Base-by-base conservation (phyloP, 75 land plant genomes). In the Cryptomeria japonica region DNA sequence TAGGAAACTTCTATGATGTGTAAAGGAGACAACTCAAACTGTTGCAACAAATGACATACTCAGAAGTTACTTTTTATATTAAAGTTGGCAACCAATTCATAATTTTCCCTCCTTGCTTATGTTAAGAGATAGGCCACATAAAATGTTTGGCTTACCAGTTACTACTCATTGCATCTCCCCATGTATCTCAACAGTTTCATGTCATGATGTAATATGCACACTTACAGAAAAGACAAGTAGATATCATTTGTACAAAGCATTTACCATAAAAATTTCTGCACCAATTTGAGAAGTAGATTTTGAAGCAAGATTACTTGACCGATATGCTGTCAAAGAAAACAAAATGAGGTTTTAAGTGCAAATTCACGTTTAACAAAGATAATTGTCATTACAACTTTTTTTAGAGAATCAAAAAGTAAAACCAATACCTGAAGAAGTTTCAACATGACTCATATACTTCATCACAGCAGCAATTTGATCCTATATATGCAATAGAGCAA, bases 381-480 rank as follows among this genome's bases (percentile, higher is more conserved):
- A 44, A 87, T 38, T 10, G 31, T 15, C 19, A 55, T 39, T 46
- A 56, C 32, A 39, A 10, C 2, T n/a, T 36, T 2, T 19, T 49
- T 44, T 51, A 80, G 3, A 18, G 39, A 36, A 22, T 28, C 58
- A 15, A 64, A 61, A 47, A 47, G 49, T 47, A 47, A 47, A 41
- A 55, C 39, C 68, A 16, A 68, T 55, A 91, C 93, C 93, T 89
- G 91, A 28, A n/a, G 76, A 32, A 5, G 86, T 90, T 28, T 84
- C 85, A 90, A 32, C 80, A n/a, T 80, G 83, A 72, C 86, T 80
- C 3, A 91, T 38, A 87, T 90, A 92, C 85, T 92, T 94, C 95
- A 94, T 94, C 56, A 89, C 44, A 53, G 25, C 85, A 22, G 90
- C 85, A 83, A 94, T 90, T 85, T 34, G 58, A 47, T 94, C 95